A percentile compares a stretch with the other conserved stretches of the same genome.
These are phyloP conservation scores for Trametes maxima DNA, from an alignment of 768 basidiomycete genomes.

Conservation along the genomic window DNA sequence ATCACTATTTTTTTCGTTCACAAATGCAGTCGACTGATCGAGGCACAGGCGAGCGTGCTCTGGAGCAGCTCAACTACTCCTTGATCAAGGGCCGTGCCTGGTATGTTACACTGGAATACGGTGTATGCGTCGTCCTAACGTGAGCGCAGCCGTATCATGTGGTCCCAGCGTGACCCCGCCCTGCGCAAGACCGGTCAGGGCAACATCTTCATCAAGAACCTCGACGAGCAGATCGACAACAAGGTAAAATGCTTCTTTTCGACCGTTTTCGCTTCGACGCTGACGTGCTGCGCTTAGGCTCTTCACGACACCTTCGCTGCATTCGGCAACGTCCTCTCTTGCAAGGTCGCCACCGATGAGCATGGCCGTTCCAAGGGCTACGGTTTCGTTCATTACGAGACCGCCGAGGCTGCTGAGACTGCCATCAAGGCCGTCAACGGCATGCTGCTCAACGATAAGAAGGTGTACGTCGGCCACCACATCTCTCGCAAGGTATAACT, in stretches of 20 bases:
- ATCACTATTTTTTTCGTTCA: constrained; percentile 17
- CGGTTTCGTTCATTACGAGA: constrained; percentile 99
- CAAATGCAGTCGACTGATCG: constrained; percentile 15
- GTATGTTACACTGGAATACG: constrained; percentile 43
- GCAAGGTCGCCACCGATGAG: constrained; percentile 98
- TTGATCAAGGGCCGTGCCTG: constrained; percentile 98
- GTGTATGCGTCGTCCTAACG: background rate
- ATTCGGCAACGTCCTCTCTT: constrained; percentile 97
- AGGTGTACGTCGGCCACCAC: constrained; percentile 97
- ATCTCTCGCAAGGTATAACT: constrained; percentile 86
- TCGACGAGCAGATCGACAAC: constrained; percentile 97
- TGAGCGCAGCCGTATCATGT: constrained; percentile 92
- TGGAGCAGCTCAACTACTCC: constrained; percentile 99
- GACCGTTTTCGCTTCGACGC: constrained; percentile 1
- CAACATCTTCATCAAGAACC: constrained; percentile 99
- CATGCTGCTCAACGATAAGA: constrained; percentile 99
- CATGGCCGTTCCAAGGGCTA: constrained; percentile 96
- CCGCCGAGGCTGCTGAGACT: constrained; percentile 90
- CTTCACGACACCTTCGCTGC: constrained; percentile 99
- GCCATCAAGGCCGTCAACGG: constrained; percentile 99
- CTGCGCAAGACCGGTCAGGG: constrained; percentile 99
- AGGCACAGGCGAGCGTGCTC: constrained; percentile 85
- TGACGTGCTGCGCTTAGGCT: constrained; percentile 52
- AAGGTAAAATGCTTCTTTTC: constrained; percentile 54
- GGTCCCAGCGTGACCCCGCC: constrained; percentile 99